Base-by-base conservation (phyloP, 2,329 filamentous ascomycete genomes). In the Diaporthe longicolla region DNA sequence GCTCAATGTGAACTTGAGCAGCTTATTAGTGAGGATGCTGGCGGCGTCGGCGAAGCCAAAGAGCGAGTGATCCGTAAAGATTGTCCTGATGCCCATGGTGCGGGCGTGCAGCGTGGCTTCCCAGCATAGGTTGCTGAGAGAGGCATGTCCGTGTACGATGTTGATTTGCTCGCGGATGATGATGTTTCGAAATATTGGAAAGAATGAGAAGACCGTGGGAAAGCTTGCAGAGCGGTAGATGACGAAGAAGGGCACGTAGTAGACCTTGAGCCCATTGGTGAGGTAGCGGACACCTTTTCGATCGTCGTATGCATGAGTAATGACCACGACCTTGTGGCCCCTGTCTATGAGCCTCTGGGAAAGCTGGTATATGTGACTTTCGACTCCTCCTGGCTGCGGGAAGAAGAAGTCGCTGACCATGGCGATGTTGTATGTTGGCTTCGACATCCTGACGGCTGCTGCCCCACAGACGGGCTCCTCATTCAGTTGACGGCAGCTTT, bases 321-420 rank as follows among this genome's bases (percentile, higher is more conserved):
- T 97, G 81, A 99, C 93, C 77, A 99, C 94, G 79, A 99, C 96
- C 85, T 98, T 98, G 87, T 99, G 97, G 54, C 97, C 97, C 54
- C 97, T 94, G 83, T 99, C 96, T 78, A 98, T 95, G 78, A 99
- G 91, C 89, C 98, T 99, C 73, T 93, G 94, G 43, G 96, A 97
- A 54, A 99, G 88, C 84, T 99, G 97, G 86, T 99, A 99, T 79
- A 99, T 98, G 85, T 99, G 97, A 83, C 95, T 97, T 86, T 99
- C 97, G 77, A 99, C 92, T 79, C 97, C 97, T 81, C 97, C 95
- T 70, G 97, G 96, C 81, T 98, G 96, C 19, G 97, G 97, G 82
- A 97, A 99, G 92, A 99, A 99, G 89, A 97, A 98, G 88, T 99
- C 97, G 89, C 96, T 95, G 83, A 98, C 94, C 97, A 99, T 99